These are phyloP conservation scores for Globisporangium paroecandrum DNA, from an alignment of 352 stramenopile genomes.

Conservation along the genomic window DNA sequence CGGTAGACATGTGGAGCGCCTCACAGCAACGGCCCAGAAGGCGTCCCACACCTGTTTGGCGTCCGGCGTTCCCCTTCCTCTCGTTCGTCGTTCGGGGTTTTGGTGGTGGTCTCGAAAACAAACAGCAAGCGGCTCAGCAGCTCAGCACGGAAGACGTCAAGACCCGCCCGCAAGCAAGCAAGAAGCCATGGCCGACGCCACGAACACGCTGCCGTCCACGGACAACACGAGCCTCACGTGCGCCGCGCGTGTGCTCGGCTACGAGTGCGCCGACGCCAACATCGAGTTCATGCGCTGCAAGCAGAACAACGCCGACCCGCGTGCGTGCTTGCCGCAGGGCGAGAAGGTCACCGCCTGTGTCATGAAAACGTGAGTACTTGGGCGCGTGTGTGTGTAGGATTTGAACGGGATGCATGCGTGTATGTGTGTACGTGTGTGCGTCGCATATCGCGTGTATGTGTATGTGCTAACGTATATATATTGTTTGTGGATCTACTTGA, in stretches of 20 bases:
- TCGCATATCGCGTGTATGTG: neutral
- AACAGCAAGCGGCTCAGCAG: neutral
- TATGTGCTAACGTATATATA: conserved; percentile 3
- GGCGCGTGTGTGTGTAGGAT: neutral
- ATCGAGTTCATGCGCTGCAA: conserved; percentile 87
- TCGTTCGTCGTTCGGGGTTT: conserved; percentile 11
- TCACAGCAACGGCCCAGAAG: neutral
- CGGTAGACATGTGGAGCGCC: conserved; percentile 3
- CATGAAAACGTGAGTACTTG: conserved; percentile 71
- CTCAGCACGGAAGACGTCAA: neutral
- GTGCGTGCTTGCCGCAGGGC: conserved; percentile 75
- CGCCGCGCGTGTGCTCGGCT: conserved; percentile 74
- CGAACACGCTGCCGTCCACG: conserved; percentile 62
- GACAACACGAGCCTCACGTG: conserved; percentile 88
- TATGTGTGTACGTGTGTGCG: neutral
- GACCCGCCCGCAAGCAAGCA: neutral
- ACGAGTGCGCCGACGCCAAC: conserved; percentile 83
- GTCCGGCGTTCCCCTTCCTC: conserved; percentile 10
- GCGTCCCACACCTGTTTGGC: neutral
- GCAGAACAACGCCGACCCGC: conserved; percentile 75
- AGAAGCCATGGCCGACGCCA: conserved; percentile 45
- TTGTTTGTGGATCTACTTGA: neutral
- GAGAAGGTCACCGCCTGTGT: conserved; percentile 87
- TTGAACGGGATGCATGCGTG: neutral
- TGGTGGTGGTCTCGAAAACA: conserved; percentile 15